phyloP scores from a whole-genome alignment of 192 early-diverging fungal genomes.

The Phlyctochytrium planicorne region DNA sequence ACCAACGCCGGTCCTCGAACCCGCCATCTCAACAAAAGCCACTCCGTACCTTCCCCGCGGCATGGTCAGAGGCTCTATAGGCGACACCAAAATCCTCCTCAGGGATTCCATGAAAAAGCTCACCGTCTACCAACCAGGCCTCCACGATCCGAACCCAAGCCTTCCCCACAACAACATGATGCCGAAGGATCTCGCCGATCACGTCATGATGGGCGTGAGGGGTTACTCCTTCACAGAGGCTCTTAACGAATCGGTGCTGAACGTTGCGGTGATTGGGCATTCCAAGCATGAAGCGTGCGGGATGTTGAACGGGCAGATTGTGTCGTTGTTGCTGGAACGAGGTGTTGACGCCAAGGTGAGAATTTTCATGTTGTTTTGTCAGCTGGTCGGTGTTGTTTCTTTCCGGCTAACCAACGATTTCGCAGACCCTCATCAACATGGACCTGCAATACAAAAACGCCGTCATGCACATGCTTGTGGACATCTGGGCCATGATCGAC shows the following conservation, averaged over 20 bases:
- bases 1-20: no score
- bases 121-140: slow-evolving; percentile 14
- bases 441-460: slow-evolving; percentile 24
- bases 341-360: slow-evolving; percentile 21
- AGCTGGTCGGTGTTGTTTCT: background rate
- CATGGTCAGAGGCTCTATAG: no score
- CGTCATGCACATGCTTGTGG: slow-evolving; percentile 11
- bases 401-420: no score
- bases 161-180: no score
- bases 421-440: slow-evolving; percentile 10
- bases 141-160: no score
- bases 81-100: slow-evolving; percentile 8
- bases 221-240: background rate
- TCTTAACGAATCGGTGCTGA: background rate
- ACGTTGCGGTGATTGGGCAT: slow-evolving; percentile 16
- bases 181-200: background rate
- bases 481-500: slow-evolving; percentile 18
- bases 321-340: slow-evolving; percentile 25
- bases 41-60: no score
- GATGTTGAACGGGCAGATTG: slow-evolving; percentile 22
- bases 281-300: slow-evolving; percentile 10
- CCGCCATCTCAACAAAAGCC: no score
- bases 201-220: background rate
- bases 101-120: slow-evolving; percentile 31
- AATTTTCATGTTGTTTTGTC: slow-evolving; percentile 8